Base-by-base conservation (phyloP, 2,329 filamentous ascomycete species). In the Teratosphaeria epicoccoides region DNA sequence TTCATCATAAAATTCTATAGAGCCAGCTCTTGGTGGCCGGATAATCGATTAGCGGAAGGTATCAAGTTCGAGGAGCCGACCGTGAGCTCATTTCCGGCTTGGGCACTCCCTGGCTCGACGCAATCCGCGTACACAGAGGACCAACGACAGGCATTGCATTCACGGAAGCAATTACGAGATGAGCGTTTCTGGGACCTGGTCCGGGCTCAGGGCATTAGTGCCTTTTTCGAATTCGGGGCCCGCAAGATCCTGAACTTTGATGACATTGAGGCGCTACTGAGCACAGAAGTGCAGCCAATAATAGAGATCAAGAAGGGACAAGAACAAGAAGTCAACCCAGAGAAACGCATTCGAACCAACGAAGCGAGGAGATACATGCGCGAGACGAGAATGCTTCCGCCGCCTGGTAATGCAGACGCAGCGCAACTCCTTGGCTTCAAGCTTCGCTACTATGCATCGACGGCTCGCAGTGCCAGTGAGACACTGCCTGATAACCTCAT, bases 351-450 rank as follows among this genome's bases (percentile, higher is more conserved):
- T 20, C 76, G 81, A 26, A 75, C 78, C 49, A 76, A 77, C 45
- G 73, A 81, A 24, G 80, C 82, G 52, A 75, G 76, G 6, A 76
- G 84, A 59, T 96, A 90, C 88, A 87, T 95, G 60, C 77, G 81
- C 56, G 75, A 81, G 53, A 96, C 91, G 2, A 84, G 83, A 51
- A 94, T 87, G 0, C 71, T 93, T 3, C 90, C 90, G 4, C 88
- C 90, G 1, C 76, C 80, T 25, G 93, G 94, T 25, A 98, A 96
- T 66, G 82, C 85, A 43, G 88, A 94, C 53, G 93, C 93, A 1
- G 94, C 94, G 25, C 93, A 97, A 66, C 78, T 98, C 3, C 82
- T 98, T 12, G 93, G 93, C 3, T 98, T 98, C 77, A 98, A 98
- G 70, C 79, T 98, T 48, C 87, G 88, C 12, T 98, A 95, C 68